Conservation (phyloP, 2,329 filamentous ascomycete genomes). For the Mariannaea sp. region DNA sequence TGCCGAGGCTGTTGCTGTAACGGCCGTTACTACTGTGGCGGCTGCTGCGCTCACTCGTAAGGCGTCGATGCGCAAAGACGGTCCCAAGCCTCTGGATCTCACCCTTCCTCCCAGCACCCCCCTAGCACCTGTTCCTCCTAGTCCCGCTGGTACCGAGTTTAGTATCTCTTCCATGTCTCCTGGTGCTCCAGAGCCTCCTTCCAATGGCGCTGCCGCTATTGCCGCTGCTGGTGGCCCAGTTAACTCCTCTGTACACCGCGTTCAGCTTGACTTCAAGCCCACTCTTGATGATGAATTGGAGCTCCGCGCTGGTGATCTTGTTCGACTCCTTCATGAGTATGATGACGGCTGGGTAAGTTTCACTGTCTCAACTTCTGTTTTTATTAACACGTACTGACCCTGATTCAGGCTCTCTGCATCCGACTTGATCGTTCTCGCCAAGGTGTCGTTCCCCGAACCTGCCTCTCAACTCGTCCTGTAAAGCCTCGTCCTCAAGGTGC, state of each 20-base stretch:
- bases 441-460: slow-evolving; percentile 92
- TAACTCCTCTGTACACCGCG: slow-evolving; percentile 76
- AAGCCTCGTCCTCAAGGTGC: slow-evolving; percentile 72
- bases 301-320: slow-evolving; percentile 78
- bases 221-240: slow-evolving; percentile 65
- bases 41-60: slow-evolving; percentile 54
- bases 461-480: slow-evolving; percentile 87
- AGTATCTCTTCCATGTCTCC: slow-evolving; percentile 60
- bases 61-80: slow-evolving; percentile 60
- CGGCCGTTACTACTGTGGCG: slow-evolving; percentile 43
- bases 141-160: slow-evolving; percentile 67
- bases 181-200: slow-evolving; percentile 48
- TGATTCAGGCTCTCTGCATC: slow-evolving; percentile 78
- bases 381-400: slow-evolving; percentile 38
- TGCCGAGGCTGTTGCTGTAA: slow-evolving; percentile 43
- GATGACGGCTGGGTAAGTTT: slow-evolving; percentile 94
- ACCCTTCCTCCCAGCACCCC: slow-evolving; percentile 50
- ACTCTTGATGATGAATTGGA: slow-evolving; percentile 91
- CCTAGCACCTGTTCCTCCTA: slow-evolving; percentile 52
- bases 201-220: slow-evolving; percentile 62
- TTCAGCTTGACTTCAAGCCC: slow-evolving; percentile 92
- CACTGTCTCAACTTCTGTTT: background rate
- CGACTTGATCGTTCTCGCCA: slow-evolving; percentile 88
- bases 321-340: slow-evolving; percentile 91
- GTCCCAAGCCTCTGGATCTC: slow-evolving; percentile 58